A percentile compares a stretch with the other conserved stretches of the same genome.
Evolutionary conservation across 371 early-diverging fungal species (phyloP).

Genomic region (Catenaria anguillulae): DNA sequence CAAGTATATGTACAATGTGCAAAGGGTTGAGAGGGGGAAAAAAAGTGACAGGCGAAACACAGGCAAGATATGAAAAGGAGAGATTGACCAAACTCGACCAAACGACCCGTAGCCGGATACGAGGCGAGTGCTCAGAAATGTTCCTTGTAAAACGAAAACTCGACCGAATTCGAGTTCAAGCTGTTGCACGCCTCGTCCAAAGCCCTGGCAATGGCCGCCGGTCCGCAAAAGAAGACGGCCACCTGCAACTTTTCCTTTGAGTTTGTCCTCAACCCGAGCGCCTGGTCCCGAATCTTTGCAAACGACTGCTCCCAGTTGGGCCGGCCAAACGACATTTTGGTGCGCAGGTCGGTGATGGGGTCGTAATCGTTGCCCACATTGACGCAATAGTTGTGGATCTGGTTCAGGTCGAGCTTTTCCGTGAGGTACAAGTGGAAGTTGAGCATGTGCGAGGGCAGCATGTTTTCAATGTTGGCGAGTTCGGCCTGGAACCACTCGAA

Average conservation of each 20-base stretch:
- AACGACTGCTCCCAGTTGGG: no score
- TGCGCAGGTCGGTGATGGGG: no score
- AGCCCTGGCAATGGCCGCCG: slow-evolving; percentile 25
- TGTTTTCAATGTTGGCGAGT: no score
- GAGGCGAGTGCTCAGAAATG: no score
- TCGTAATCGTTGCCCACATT: slow-evolving; percentile 14
- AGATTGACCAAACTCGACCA: no score
- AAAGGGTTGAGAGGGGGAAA: no score
- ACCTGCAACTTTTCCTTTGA: slow-evolving; percentile 20
- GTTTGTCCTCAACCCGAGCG: slow-evolving; percentile 16
- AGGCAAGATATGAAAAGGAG: no score
- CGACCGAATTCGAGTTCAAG: slow-evolving; percentile 21
- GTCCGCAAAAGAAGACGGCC: slow-evolving; percentile 56
- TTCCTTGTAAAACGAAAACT: slow-evolving; percentile 35
- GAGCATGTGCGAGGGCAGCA: no score
- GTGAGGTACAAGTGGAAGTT: no score
- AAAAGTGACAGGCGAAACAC: no score
- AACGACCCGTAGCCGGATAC: no score
- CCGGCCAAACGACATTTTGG: slow-evolving; percentile 21
- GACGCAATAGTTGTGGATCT: slow-evolving; percentile 21
- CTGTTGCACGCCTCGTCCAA: slow-evolving; percentile 20
- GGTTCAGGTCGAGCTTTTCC: slow-evolving; percentile 17
- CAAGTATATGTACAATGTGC: no score
- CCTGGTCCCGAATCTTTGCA: slow-evolving; percentile 20
- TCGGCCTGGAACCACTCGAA: slow-evolving; percentile 69